Base-by-base conservation (phyloP, 257 asterid species). In the Scutellaria barbata region DNA sequence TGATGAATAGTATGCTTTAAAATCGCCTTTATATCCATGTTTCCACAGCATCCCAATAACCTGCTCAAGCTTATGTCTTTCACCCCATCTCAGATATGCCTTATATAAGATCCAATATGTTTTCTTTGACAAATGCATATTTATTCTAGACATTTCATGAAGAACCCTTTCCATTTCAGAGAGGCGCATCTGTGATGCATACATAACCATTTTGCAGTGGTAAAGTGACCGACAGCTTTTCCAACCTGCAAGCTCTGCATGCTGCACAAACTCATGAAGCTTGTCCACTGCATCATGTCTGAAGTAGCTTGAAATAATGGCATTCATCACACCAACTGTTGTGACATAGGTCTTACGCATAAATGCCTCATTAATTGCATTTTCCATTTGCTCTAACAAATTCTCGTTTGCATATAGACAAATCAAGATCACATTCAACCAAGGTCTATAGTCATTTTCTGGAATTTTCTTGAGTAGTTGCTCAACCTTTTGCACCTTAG, bases 191-290 rank as follows among this genome's bases (percentile, higher is more conserved):
- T 89, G 83, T 2, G 84, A 69, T 37, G 87, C 42, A 75, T 89
- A 94, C 96, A 94, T 70, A 10, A 89, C 90, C 96, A 91, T 94
- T 83, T 81, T 82, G 83, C 92, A 81, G 80, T 89, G 99, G 82
- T 94, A 94, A 55, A 88, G 86, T 55, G 93, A 85, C 63, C 96
- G 81, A 68, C 96, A 84, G 14, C 69, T 62, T 83, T 54, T 89
- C 97, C 97, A 94, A 17, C 93, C 99, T 25, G 87, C 90, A 71
- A 48, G 39, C 62, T 89, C 93, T 7, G 98, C 93, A 22, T 76
- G 86, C 61, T 30, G 74, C 62, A 86, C 81, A 74, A 91, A 94
- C 47, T 78, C 74, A 30, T 87, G 88, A 35, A 94, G 92, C 75
- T 74, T 83, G 81, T 94, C 99, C 76, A 88, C 90, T 37, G 90